phyloP scores from a whole-genome alignment of 2,329 filamentous ascomycete species.

The Trichoderma atrobrunneum region DNA sequence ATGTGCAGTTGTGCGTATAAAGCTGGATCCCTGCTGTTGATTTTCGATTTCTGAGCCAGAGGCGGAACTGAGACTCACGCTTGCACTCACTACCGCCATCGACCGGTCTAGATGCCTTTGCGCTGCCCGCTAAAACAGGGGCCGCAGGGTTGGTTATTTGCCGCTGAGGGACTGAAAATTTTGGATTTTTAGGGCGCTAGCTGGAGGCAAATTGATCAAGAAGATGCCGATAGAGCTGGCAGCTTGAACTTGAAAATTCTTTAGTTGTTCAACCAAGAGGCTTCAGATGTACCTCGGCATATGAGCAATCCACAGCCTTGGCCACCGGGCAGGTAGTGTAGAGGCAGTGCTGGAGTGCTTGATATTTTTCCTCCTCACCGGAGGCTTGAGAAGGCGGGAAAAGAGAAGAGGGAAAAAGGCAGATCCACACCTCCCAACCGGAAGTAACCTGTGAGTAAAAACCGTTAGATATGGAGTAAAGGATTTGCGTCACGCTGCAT shows the following conservation, averaged over 20 bases:
- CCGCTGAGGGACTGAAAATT: background rate
- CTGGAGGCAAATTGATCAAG: background rate
- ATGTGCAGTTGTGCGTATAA: background rate
- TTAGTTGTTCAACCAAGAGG: background rate
- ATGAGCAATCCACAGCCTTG: background rate
- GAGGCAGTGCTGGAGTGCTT: background rate
- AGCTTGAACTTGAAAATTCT: background rate
- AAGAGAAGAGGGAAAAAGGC: background rate
- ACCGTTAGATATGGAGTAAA: background rate
- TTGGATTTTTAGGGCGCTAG: background rate
- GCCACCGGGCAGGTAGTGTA: too few relatives aligned
- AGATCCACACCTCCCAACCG: background rate
- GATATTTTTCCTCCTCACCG: background rate
- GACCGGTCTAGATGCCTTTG: conserved; percentile 21
- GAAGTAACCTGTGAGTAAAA: background rate
- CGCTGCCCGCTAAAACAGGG: conserved; percentile 19
- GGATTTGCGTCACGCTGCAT: background rate
- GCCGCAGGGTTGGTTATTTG: background rate
- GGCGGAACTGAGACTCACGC: conserved; percentile 6
- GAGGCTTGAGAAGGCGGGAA: background rate
- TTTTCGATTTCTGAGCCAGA: background rate
- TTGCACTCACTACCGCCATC: background rate
- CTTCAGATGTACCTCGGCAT: background rate
- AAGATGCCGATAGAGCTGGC: background rate
- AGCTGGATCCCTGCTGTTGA: background rate